Conservation (phyloP, 1,284 basidiomycete species). For the Peniophora sp. region DNA sequence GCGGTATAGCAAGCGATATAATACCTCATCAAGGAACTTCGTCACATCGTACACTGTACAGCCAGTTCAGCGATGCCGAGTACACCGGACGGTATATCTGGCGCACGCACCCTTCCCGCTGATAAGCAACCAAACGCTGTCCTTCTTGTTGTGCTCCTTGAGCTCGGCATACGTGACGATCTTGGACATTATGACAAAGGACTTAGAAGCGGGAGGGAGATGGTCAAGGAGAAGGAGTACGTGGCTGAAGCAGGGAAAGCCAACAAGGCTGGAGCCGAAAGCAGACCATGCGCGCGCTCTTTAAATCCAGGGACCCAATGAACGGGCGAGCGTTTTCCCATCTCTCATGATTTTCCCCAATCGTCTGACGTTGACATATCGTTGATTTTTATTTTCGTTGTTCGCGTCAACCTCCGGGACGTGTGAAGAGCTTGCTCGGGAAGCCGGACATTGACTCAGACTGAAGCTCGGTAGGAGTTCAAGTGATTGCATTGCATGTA, state of each 20-base stretch:
- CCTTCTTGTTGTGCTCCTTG: conserved; percentile 65
- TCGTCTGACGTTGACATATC: too few relatives aligned
- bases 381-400: too few relatives aligned
- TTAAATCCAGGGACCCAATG: too few relatives aligned
- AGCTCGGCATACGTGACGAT: conserved; percentile 69
- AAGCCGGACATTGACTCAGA: not conserved
- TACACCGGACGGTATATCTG: conserved; percentile 20
- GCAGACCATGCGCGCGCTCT: too few relatives aligned
- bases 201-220: conserved; percentile 7
- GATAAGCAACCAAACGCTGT: conserved; percentile 74
- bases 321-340: too few relatives aligned
- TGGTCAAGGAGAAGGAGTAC: not conserved
- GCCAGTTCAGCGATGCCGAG: conserved; percentile 10
- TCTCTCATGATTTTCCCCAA: too few relatives aligned
- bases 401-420: too few relatives aligned
- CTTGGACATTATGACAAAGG: conserved; percentile 31
- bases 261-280: too few relatives aligned
- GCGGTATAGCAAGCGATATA: conserved; percentile 21
- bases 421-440: too few relatives aligned
- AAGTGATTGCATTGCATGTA: not conserved
- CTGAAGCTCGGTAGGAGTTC: not conserved
- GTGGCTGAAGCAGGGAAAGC: too few relatives aligned
- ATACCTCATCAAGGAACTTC: conserved; percentile 97
- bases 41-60: conserved; percentile 86
- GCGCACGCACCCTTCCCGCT: conserved; percentile 67